These are phyloP conservation scores for Physcomitrium patens DNA, from an alignment of 225 moss, liverwort and hornwort genomes.

Conservation along the genomic window DNA sequence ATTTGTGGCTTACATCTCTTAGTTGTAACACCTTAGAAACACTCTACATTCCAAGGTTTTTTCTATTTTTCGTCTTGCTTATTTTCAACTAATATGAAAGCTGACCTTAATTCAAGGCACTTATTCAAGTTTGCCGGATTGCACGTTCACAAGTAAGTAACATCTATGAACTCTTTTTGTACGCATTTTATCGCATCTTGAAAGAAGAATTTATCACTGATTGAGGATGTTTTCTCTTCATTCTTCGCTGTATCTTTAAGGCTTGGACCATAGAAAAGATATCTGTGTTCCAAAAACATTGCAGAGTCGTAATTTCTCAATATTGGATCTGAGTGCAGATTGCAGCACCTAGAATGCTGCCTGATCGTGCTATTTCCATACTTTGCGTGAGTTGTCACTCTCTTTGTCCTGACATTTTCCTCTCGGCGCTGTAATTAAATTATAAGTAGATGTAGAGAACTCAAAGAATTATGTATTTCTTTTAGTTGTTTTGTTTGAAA, in stretches of 20 bases:
- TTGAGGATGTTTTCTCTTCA: too few species aligned
- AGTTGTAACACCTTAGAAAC: not conserved
- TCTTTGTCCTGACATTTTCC: not conserved
- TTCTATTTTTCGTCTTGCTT: not conserved
- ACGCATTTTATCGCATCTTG: not conserved
- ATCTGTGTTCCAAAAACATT: too few species aligned
- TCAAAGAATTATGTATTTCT: too few species aligned
- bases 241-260: too few species aligned
- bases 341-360: conserved; percentile 70
- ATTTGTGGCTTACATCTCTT: not conserved
- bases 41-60: not conserved
- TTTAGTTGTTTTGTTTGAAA: too few species aligned
- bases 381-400: conserved; percentile 40
- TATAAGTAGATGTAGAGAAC: too few species aligned
- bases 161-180: not conserved
- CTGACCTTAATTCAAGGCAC: conserved; percentile 40
- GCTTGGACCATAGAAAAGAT: too few species aligned
- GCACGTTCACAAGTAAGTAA: conserved; percentile 51
- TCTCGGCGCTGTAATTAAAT: too few species aligned
- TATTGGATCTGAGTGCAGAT: conserved; percentile 24
- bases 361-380: conserved; percentile 71
- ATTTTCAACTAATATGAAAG: not conserved
- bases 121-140: conserved; percentile 73
- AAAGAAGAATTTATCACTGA: too few species aligned
- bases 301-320: not conserved